phyloP scores from a whole-genome alignment of 2,329 filamentous ascomycete genomes.

The Diplodia seriata region DNA sequence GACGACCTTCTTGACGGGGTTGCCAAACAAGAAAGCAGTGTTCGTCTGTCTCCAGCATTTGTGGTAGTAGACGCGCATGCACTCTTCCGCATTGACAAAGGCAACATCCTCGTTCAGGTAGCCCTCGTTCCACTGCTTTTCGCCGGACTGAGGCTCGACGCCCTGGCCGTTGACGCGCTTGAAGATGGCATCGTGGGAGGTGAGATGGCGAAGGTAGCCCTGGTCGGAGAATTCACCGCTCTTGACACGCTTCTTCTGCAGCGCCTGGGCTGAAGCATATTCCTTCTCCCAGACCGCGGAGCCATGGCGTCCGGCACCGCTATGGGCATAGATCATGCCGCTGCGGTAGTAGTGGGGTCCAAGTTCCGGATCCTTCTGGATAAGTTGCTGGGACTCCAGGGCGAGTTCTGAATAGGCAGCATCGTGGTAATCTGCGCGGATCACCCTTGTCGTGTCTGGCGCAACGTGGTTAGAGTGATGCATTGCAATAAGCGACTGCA shows the following conservation, averaged over 20 bases:
- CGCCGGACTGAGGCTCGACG: constrained; percentile 2
- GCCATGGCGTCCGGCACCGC: constrained; percentile 15
- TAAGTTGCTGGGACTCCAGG: constrained; percentile 69
- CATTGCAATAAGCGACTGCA: neutral
- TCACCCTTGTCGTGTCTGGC: constrained; percentile 50
- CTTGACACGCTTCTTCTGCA: constrained; percentile 17
- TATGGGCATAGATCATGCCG: constrained; percentile 53
- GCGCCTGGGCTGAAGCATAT: constrained; percentile 10
- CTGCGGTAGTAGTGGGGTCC: constrained; percentile 60
- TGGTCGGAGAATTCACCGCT: constrained; percentile 13
- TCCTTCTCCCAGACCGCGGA: constrained; percentile 30
- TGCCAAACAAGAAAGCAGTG: constrained; percentile 19
- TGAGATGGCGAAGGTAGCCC: constrained; percentile 24
- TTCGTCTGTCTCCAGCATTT: constrained; percentile 17
- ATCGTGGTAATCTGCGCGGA: constrained; percentile 73
- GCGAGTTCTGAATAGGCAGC: constrained; percentile 69
- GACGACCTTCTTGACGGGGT: constrained; percentile 12
- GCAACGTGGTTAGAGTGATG: neutral
- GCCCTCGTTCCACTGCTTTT: constrained; percentile 30
- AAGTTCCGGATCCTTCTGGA: constrained; percentile 64
- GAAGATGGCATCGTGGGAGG: constrained; percentile 15
- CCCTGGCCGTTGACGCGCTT: constrained; percentile 26
- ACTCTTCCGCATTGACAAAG: constrained; percentile 31
- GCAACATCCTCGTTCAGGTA: constrained; percentile 33
- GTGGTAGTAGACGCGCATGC: constrained; percentile 25